A percentile compares a stretch with the other conserved stretches of the same genome.
Conservation (phyloP, 2,329 filamentous ascomycete genomes). For the Trichoderma pleuroti region DNA sequence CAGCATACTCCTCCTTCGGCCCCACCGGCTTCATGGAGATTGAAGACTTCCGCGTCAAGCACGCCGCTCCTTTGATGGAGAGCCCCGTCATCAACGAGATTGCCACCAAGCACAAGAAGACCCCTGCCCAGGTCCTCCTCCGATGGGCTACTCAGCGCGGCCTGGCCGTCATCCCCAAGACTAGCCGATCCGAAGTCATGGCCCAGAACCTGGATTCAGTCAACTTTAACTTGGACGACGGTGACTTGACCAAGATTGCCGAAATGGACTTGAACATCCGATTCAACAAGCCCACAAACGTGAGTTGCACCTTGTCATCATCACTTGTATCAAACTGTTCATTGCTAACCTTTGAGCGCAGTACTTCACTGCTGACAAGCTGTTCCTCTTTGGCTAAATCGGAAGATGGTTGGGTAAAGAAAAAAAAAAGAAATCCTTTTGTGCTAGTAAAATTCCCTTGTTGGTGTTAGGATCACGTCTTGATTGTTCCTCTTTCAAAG, state of each 20-base stretch:
- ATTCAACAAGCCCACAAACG: constrained; percentile 73
- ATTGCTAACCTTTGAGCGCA: constrained; percentile 25
- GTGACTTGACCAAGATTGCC: constrained; percentile 65
- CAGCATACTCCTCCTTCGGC: constrained; percentile 81
- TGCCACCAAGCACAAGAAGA: constrained; percentile 67
- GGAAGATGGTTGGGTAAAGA: background rate
- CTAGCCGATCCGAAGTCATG: constrained; percentile 51
- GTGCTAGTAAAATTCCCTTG: background rate
- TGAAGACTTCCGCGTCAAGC: constrained; percentile 54
- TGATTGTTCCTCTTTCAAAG: background rate
- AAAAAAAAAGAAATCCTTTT: background rate
- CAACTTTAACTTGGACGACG: constrained; percentile 61
- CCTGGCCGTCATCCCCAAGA: constrained; percentile 80
- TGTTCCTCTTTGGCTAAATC: constrained; percentile 56
- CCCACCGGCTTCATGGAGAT: constrained; percentile 77
- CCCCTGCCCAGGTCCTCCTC: constrained; percentile 75
- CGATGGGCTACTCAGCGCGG: constrained; percentile 83
- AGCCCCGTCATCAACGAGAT: constrained; percentile 61
- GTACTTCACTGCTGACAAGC: constrained; percentile 55
- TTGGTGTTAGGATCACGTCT: background rate
- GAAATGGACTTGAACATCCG: constrained; percentile 62
- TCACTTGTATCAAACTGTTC: background rate
- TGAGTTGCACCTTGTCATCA: constrained; percentile 40
- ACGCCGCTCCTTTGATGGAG: constrained; percentile 69
- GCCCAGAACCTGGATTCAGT: constrained; percentile 64